Conservation (phyloP, 257 asterid genomes). For the Marsdenia floribunda region DNA sequence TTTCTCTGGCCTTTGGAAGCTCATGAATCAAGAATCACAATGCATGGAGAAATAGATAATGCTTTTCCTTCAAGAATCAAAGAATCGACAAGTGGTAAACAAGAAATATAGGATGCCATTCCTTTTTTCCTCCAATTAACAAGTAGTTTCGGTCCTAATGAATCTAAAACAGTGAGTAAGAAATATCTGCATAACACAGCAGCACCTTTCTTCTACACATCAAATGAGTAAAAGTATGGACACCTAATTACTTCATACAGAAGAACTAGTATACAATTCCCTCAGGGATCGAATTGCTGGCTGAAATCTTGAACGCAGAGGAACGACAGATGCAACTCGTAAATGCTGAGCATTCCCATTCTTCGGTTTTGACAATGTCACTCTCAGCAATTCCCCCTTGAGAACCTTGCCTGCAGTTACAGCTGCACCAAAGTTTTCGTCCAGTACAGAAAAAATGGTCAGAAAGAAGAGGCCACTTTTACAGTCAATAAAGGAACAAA, state of each 20-base stretch:
- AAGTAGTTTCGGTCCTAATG: too few species aligned
- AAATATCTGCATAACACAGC: too few species aligned
- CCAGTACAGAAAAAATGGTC: not conserved
- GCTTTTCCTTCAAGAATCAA: not conserved
- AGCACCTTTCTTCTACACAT: too few species aligned
- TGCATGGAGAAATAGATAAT: not conserved
- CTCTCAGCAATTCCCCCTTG: constrained; percentile 77
- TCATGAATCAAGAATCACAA: too few species aligned
- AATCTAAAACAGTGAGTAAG: too few species aligned
- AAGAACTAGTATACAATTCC: constrained; percentile 29
- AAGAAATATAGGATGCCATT: not conserved
- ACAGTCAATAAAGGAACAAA: too few species aligned
- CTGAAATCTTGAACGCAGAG: constrained; percentile 60
- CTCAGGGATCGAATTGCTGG: constrained; percentile 60
- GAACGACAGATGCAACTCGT: constrained; percentile 68
- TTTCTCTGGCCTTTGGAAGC: too few species aligned
- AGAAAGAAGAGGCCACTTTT: too few species aligned
- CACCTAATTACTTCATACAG: too few species aligned
- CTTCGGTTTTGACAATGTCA: constrained; percentile 69
- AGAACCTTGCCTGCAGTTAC: constrained; percentile 47
- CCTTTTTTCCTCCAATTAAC: too few species aligned
- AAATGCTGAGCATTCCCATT: constrained; percentile 78
- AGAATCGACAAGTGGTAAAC: not conserved
- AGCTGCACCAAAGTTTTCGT: constrained; percentile 31
- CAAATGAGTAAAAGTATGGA: too few species aligned